Evolutionary conservation across 768 basidiomycete genomes (phyloP), one percentile per base, ranked within the genome.

Genomic region (Kwoniella dejecticola): DNA sequence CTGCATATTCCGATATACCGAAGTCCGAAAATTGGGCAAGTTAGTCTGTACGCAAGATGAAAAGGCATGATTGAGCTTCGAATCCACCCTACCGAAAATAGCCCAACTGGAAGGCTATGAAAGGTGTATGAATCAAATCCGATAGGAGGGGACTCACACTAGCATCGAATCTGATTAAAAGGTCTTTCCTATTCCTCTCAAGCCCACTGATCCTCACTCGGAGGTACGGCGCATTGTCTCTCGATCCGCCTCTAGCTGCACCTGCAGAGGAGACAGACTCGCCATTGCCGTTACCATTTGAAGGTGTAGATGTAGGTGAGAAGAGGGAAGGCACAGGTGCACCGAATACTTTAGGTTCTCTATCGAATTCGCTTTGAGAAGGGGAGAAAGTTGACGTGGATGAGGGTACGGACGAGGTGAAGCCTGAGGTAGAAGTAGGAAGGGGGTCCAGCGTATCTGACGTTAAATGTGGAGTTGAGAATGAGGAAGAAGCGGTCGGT

Each of bases 141-240:
- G 12, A n/a, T 40, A 42, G n/a, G n/a, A n/a, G n/a, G n/a, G 36
- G 17, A 80, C 84, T 69, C 70, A 94, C 95, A 84, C 95, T 91
- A 15, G 92, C 93, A 79, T 99, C 96, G 64, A 99, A 86, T 75
- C 91, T 88, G 75, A 99, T 83, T 75, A 97, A 85, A 64, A 96
- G 88, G 74, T 99, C 96, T 71, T 94, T 84, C 79, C 92, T 83
- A 82, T 98, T 97, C 80, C 96, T 85, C 80, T 99, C 96, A 73
- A 99, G 78, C 13, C 88, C 89, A 17, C 90, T 89, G 64, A 99
- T 89, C 74, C 91, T 84, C 47, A 95, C 90, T 74, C 91, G 84
- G 62, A 99, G 83, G 78, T 91, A 96, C 33, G 71, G 56, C 44
- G 38, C 40, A 50, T 60, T 24, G 19, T 54, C 62, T 30, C 54